Conservation (phyloP, 306 rosid genomes). For the Hippophae gyantsensis region DNA sequence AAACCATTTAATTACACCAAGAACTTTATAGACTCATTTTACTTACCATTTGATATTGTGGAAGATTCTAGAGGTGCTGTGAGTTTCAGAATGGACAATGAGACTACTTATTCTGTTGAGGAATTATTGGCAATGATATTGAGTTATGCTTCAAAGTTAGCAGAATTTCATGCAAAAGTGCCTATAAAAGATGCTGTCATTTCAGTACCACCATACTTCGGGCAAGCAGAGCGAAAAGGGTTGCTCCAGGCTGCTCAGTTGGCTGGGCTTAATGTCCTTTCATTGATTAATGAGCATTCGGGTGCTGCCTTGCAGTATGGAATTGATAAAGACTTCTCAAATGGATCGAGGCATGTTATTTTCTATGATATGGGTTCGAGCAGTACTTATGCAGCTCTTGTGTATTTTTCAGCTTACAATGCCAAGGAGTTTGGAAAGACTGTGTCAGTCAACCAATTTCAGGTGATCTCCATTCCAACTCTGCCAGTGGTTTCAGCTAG, state of each 20-base stretch:
- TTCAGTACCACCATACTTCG: constrained; percentile 86
- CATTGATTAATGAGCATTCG: constrained; percentile 80
- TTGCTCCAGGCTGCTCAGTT: constrained; percentile 72
- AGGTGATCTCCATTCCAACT: constrained; percentile 31
- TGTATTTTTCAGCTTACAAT: constrained; percentile 66
- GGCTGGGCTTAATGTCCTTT: constrained; percentile 75
- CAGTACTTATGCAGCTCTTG: constrained; percentile 85
- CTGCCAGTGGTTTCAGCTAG: neutral
- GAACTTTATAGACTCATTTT: constrained; percentile 46
- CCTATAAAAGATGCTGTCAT: constrained; percentile 71
- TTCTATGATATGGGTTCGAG: constrained; percentile 95
- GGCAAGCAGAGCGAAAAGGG: constrained; percentile 84
- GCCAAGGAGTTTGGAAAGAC: constrained; percentile 78
- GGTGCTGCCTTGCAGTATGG: constrained; percentile 99
- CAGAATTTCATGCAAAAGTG: constrained; percentile 82
- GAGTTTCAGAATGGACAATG: constrained; percentile 41
- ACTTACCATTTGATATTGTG: constrained; percentile 56
- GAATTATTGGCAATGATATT: constrained; percentile 77
- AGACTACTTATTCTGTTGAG: constrained; percentile 47
- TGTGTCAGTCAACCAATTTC: constrained; percentile 78
- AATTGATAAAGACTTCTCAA: constrained; percentile 85
- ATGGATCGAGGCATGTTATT: constrained; percentile 70
- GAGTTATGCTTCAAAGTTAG: constrained; percentile 53
- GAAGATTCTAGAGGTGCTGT: constrained; percentile 59
- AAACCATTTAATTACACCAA: constrained; percentile 50